A percentile compares a stretch with the other conserved stretches of the same genome.
Evolutionary conservation across 2,329 filamentous ascomycete species (phyloP).

Genomic region (Chrysoporthe deuterocubensis): DNA sequence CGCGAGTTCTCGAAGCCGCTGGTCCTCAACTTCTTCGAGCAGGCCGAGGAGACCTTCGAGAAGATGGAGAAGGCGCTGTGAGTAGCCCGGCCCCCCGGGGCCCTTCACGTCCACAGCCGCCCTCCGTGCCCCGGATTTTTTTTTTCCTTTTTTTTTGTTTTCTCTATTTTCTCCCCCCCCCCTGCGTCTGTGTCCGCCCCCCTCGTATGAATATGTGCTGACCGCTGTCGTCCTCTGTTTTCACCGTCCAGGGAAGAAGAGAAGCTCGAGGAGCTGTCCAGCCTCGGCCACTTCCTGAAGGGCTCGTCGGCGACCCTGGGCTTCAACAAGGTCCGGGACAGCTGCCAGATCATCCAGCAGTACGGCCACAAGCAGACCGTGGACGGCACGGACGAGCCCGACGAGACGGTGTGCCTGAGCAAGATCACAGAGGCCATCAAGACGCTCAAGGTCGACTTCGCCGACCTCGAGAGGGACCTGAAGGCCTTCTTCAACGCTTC

Average conservation of each 20-base stretch:
- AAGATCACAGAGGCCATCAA: slow-evolving; percentile 72
- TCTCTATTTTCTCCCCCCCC: not conserved
- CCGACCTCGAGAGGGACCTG: slow-evolving; percentile 72
- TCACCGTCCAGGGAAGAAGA: slow-evolving; percentile 59
- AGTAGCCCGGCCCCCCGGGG: slow-evolving; percentile 43
- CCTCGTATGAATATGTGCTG: not conserved
- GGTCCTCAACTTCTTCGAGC: slow-evolving; percentile 90
- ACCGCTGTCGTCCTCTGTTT: not conserved
- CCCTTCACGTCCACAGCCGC: not conserved
- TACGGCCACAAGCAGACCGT: slow-evolving; percentile 83
- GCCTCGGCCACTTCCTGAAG: slow-evolving; percentile 93
- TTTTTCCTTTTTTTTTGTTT: not conserved
- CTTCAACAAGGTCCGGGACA: slow-evolving; percentile 86
- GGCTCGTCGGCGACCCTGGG: slow-evolving; percentile 95
- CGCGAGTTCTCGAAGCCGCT: slow-evolving; percentile 88
- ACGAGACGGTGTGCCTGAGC: slow-evolving; percentile 70
- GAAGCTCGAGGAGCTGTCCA: slow-evolving; percentile 76
- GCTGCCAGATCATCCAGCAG: slow-evolving; percentile 95
- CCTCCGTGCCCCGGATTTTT: not conserved
- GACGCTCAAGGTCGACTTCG: slow-evolving; percentile 76
- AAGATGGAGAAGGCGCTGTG: slow-evolving; percentile 86
- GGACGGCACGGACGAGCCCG: slow-evolving; percentile 68
- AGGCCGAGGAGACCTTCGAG: slow-evolving; percentile 82
- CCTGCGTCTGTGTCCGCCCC: not conserved
- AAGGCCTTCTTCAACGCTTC: slow-evolving; percentile 65